phyloP scores from a whole-genome alignment of 2,329 filamentous ascomycete genomes.

The Teratosphaeria pseudoeucalypti region DNA sequence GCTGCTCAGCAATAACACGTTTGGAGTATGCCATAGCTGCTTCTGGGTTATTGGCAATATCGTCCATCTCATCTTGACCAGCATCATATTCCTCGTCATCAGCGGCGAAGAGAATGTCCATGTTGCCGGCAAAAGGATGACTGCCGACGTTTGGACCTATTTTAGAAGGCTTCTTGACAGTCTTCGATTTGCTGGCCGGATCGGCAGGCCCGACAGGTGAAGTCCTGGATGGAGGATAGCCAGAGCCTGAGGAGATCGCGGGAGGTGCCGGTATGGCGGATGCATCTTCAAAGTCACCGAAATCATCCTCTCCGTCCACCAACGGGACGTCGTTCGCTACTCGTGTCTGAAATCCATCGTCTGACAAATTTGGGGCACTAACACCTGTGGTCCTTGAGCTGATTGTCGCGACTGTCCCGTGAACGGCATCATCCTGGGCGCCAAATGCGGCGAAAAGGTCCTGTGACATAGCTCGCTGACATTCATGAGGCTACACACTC shows the following conservation, averaged over 20 bases:
- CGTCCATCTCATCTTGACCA: constrained; percentile 23
- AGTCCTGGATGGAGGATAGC: neutral
- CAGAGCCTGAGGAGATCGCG: neutral
- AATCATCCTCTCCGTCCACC: constrained; percentile 38
- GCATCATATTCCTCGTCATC: constrained; percentile 26
- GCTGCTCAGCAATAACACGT: constrained; percentile 16
- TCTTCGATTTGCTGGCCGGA: neutral
- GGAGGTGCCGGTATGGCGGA: constrained; percentile 3
- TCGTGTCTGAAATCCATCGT: neutral
- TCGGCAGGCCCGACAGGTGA: neutral
- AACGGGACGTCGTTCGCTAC: neutral
- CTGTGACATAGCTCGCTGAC: constrained; percentile 35
- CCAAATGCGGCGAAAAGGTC: constrained; percentile 45
- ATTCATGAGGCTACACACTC: neutral
- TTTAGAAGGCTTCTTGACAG: neutral
- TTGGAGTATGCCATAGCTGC: constrained; percentile 27
- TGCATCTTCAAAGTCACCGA: constrained; percentile 44
- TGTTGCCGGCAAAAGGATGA: constrained; percentile 25
- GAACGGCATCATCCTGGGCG: constrained; percentile 4
- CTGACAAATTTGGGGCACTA: neutral
- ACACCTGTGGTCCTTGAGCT: neutral
- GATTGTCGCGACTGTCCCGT: constrained; percentile 1
- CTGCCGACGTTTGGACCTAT: constrained; percentile 8
- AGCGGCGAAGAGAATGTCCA: constrained; percentile 24
- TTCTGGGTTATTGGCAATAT: constrained; percentile 24